Evolutionary conservation across 176 grass and related monocot species (phyloP), one percentile per base, ranked within the genome.

Genomic region (Thalia dealbata): DNA sequence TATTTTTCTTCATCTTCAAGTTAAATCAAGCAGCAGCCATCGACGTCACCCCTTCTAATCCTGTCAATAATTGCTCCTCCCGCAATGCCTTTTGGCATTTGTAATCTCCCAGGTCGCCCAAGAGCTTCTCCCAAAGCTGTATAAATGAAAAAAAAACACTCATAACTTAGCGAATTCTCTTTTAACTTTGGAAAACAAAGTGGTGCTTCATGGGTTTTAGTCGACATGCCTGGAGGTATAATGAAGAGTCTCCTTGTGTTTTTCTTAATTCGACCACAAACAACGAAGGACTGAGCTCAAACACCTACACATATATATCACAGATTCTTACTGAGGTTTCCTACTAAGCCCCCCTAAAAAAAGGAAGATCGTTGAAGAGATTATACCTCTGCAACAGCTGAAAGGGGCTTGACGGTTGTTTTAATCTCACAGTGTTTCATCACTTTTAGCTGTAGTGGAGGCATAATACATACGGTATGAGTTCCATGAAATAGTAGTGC

Each of bases 261-360:
- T 86, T 91, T 76, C 83, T 91, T 64, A 99, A 75, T 65, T 99
- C 90, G 0, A 99, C 95, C 66, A 93, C 90, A 69, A 83, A 93
- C 60, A 99, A 81, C 74, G 85, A 83, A 76, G 85, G 63, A 75
- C 81, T 88, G 54, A 99, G 89, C 64, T 91, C 85, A 88, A 93
- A 91, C 23, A 91, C 90, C 95, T 99, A 50, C 52, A 10, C 26
- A n/a, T 67, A 2, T n/a, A 38, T 1, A 38, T 38, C 4, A 38
- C 25, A 79, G 12, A 82, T 1, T 41, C 0, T 41, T 70, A 12
- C 8, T 50, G 19, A 22, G 3, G 18, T 13, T 11, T 46, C 28
- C 18, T n/a, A n/a, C n/a, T n/a, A 10, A 14, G 8, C 5, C 3
- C 16, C 3, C 14, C 7, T 35, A 19, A 19, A 70, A 70, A 44